Percentiles rank a stretch among this genome's conserved stretches.
Conservation (phyloP, 1,139 yeast species). For the Suhomyces ambrosiae region DNA sequence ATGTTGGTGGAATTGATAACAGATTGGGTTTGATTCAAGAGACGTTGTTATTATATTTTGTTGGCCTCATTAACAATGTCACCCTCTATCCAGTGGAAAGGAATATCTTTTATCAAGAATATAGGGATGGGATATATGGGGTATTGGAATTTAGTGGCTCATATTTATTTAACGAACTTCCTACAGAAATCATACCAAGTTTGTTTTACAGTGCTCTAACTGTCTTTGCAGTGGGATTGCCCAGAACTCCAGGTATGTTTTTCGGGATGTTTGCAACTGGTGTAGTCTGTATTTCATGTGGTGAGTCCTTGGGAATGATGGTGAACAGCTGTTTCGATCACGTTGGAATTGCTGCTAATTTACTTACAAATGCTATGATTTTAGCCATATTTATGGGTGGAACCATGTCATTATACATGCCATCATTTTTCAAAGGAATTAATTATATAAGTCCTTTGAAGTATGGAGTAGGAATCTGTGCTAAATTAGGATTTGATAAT, state of each 20-base stretch:
- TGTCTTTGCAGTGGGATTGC: slow-evolving; percentile 27
- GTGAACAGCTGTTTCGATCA: slow-evolving; percentile 25
- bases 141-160: slow-evolving; percentile 23
- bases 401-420: slow-evolving; percentile 31
- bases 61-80: slow-evolving; percentile 28
- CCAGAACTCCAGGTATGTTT: slow-evolving; percentile 26
- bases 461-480: slow-evolving; percentile 33
- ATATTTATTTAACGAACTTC: slow-evolving; percentile 27
- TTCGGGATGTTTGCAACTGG: slow-evolving; percentile 23
- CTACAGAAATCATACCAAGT: slow-evolving; percentile 25
- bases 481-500: slow-evolving; percentile 38
- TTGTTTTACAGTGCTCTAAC: slow-evolving; percentile 23
- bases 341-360: slow-evolving; percentile 27
- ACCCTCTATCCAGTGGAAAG: slow-evolving; percentile 26
- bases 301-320: slow-evolving; percentile 28
- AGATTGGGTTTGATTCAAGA: slow-evolving; percentile 28
- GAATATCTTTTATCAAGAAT: slow-evolving; percentile 30
- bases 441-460: slow-evolving; percentile 29
- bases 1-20: slow-evolving; percentile 23
- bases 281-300: slow-evolving; percentile 22
- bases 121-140: slow-evolving; percentile 26
- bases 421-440: slow-evolving; percentile 26
- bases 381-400: slow-evolving; percentile 32
- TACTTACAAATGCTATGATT: slow-evolving; percentile 22
- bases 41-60: slow-evolving; percentile 25